phyloP scores from a whole-genome alignment of 2,329 filamentous ascomycete genomes.

The Pseudogymnoascus sp. region DNA sequence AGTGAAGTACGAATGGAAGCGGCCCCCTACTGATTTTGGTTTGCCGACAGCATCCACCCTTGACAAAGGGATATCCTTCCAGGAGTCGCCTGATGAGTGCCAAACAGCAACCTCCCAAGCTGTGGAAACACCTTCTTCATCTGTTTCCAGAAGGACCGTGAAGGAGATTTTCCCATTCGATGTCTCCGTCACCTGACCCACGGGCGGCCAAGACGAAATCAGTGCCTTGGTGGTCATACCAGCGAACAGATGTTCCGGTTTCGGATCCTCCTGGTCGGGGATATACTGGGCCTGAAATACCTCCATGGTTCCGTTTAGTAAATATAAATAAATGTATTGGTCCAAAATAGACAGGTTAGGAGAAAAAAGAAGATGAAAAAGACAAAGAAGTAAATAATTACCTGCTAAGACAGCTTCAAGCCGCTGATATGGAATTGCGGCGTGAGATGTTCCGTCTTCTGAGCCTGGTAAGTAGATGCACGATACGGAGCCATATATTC shows the following conservation, averaged over 20 bases:
- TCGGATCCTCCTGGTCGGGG: conserved; percentile 34
- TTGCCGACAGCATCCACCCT: neutral
- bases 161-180: conserved; percentile 46
- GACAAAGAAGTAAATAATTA: conserved; percentile 5
- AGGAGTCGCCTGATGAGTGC: conserved; percentile 51
- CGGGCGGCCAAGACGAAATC: conserved; percentile 58
- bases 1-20: conserved; percentile 43
- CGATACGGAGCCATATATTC: conserved; percentile 1
- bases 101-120: conserved; percentile 69
- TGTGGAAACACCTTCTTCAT: conserved; percentile 43
- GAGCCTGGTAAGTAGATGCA: conserved; percentile 2
- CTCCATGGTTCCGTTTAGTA: conserved; percentile 22
- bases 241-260: neutral
- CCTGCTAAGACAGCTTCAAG: neutral
- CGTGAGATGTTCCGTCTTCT: conserved; percentile 4
- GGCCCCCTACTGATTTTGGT: conserved; percentile 1
- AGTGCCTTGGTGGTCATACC: conserved; percentile 38
- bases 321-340: conserved; percentile 16
- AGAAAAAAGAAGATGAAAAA: conserved; percentile 9
- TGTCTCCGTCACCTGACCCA: conserved; percentile 66
- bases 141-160: conserved; percentile 62
- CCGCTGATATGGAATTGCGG: neutral
- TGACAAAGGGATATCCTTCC: conserved; percentile 44
- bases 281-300: conserved; percentile 29
- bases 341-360: neutral